Percentiles rank a stretch among this genome's conserved stretches.
These are phyloP conservation scores for Yarrowia sp. DNA, from an alignment of 805 yeast genomes.

Conservation along the genomic window DNA sequence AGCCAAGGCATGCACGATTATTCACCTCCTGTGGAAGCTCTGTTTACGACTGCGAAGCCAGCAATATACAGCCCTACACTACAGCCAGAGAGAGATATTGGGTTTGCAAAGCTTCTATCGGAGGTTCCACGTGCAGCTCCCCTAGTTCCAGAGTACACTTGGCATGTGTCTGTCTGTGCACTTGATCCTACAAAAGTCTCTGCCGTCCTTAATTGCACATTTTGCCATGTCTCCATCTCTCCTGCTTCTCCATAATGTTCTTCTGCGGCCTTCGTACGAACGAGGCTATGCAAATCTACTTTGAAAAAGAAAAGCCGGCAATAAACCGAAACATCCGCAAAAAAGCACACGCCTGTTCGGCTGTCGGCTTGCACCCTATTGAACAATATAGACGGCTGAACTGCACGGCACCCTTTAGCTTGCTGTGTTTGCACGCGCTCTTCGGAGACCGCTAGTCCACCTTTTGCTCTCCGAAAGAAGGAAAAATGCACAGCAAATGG, in stretches of 20 bases:
- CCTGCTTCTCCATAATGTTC: neutral
- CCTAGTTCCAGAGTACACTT: neutral
- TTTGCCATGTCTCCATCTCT: too few relatives aligned
- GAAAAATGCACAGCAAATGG: too few relatives aligned
- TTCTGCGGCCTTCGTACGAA: neutral
- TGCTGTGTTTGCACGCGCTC: neutral
- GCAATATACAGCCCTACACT: too few relatives aligned
- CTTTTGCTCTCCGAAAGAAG: too few relatives aligned
- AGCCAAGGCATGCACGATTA: too few relatives aligned
- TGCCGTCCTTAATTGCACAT: too few relatives aligned
- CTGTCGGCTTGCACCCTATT: neutral
- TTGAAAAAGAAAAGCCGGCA: neutral
- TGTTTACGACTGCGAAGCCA: too few relatives aligned
- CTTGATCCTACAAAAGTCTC: too few relatives aligned
- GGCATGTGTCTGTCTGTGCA: constrained; percentile 7
- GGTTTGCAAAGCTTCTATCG: neutral
- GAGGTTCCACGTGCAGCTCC: constrained; percentile 9
- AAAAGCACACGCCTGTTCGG: neutral
- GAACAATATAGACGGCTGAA: neutral
- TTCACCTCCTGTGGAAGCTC: too few relatives aligned
- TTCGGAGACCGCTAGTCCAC: neutral
- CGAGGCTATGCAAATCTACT: neutral
- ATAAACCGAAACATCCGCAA: neutral
- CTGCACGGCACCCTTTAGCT: neutral
- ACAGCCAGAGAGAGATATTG: too few relatives aligned